A percentile compares a stretch with the other conserved stretches of the same genome.
Conservation (phyloP, 2,329 filamentous ascomycete genomes). For the Sclerotinia spermophila region DNA sequence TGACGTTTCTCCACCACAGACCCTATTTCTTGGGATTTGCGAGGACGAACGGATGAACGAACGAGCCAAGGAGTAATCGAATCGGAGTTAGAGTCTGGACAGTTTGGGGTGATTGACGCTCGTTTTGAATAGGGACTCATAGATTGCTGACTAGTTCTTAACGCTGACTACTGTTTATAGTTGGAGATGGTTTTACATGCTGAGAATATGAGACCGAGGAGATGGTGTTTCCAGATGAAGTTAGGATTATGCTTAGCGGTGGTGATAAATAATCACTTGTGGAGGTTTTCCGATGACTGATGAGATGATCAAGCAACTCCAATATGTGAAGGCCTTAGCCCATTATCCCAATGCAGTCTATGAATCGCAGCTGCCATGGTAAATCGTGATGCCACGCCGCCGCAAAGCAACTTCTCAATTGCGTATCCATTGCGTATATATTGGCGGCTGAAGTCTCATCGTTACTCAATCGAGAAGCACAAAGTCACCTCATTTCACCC, state of each 20-base stretch:
- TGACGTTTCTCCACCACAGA: background rate
- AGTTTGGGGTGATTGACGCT: background rate
- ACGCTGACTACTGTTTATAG: background rate
- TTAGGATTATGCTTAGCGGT: background rate
- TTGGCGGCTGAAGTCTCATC: background rate
- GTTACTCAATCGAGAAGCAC: background rate
- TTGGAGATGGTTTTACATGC: background rate
- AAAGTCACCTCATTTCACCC: background rate
- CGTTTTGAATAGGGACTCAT: background rate
- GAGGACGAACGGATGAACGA: background rate
- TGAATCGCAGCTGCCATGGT: background rate
- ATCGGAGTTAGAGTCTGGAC: background rate
- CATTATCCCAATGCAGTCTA: background rate
- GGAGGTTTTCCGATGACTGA: background rate
- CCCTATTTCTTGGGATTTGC: slow-evolving; percentile 3
- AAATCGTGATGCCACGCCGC: background rate
- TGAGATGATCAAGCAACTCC: background rate
- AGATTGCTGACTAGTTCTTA: background rate
- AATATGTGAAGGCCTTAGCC: background rate
- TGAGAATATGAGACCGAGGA: background rate
- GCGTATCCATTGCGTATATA: background rate
- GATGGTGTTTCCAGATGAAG: background rate
- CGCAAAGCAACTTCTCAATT: background rate
- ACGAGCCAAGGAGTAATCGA: background rate
- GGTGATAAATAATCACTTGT: background rate